Base-by-base conservation (phyloP, 2,329 filamentous ascomycete genomes). In the Stagonosporopsis chrysanthemi region DNA sequence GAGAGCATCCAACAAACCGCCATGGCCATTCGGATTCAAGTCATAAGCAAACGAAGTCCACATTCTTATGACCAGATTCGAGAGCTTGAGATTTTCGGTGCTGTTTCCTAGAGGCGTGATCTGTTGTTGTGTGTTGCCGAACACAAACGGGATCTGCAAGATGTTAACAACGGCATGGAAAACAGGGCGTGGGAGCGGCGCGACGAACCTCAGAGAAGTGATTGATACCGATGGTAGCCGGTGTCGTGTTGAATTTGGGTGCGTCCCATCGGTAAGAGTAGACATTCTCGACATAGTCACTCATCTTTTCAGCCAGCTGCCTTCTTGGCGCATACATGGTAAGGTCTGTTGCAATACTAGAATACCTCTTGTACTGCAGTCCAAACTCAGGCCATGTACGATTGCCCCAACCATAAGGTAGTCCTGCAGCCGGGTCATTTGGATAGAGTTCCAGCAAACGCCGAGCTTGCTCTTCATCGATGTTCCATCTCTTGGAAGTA, bases 391-490 rank as follows among this genome's bases (percentile, higher is more conserved):
- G 70, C 70, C 70, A 72, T 12, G 67, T 72, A 1, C 68, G 52
- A 40, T 72, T 71, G 0, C 68, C 69, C 68, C 68, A 70, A 2
- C 67, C 67, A 46, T 71, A 78, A 0, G 83, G 82, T 29, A 80
- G 76, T 46, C 81, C 76, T 6, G 79, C 63, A 28, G 80, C 77
- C 1, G 82, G 82, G 38, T 72, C 66, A 42, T 75, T 64, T 0
- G 72, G 72, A 19, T 75, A 75, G 2, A 73, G 43, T 12, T 68
- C 53, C 9, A 74, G 52, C 12, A 75, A 24, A 29, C 35, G 56
- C 28, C 52, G 38, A 3, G 69, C 70, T 17, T 66, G 56, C n/a
- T 52, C 57, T 28, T 63, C 60, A 9, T 70, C 58, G 1, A 72
- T 29, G 17, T 67, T 69, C 66, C 66, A 72, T 42, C 69, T 67